These are phyloP conservation scores for Citrullus colocynthis DNA, from an alignment of 306 rosid genomes.

Conservation along the genomic window DNA sequence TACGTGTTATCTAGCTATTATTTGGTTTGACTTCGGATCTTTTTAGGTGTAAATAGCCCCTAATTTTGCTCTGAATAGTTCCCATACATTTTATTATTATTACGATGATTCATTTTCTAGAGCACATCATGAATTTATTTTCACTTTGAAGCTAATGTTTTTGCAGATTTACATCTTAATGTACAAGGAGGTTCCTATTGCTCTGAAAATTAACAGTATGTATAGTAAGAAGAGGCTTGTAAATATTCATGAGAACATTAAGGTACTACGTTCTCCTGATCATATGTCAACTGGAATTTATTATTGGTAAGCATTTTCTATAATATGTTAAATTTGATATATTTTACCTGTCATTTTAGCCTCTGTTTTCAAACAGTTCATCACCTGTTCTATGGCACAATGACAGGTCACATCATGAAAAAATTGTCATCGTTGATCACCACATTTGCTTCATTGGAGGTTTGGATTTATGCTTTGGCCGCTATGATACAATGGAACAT, in stretches of 20 bases:
- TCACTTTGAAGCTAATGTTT: conserved; percentile 7
- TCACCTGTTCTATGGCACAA: not conserved
- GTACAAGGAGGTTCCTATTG: conserved; percentile 40
- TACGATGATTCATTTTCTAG: not conserved
- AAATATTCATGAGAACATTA: conserved; percentile 31
- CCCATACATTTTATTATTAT: not conserved
- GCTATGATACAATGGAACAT: conserved; percentile 34
- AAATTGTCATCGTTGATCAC: conserved; percentile 36
- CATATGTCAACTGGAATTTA: conserved; percentile 33
- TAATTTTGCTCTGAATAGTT: not conserved
- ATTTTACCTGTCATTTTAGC: not conserved
- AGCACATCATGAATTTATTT: not conserved
- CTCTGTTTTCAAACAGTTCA: not conserved
- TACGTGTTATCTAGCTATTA: not conserved
- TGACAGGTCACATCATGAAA: conserved; percentile 43
- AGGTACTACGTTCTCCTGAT: conserved; percentile 32
- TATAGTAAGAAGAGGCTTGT: conserved; percentile 27
- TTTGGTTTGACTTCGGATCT: not conserved
- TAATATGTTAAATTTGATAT: not conserved
- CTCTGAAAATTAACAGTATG: conserved; percentile 34
- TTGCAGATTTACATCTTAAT: conserved; percentile 36
- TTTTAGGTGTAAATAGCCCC: not conserved
- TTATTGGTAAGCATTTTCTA: conserved; percentile 22
- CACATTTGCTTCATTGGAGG: conserved; percentile 38
- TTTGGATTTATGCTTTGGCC: conserved; percentile 40